phyloP scores from a whole-genome alignment of 441 rosid species.

The Corymbia calophylla region DNA sequence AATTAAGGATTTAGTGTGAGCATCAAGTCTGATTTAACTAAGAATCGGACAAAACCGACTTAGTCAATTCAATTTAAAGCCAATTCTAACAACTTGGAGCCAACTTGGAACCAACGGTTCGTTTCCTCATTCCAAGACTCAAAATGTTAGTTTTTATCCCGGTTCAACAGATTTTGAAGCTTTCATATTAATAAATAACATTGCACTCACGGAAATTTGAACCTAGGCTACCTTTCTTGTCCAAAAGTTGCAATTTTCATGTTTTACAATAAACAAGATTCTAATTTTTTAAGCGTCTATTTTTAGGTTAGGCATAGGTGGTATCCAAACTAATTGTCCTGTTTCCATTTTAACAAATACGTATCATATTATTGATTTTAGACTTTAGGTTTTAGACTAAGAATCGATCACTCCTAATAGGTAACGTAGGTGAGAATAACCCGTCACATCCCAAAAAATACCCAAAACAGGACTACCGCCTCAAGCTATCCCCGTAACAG shows the following conservation, averaged over 20 bases:
- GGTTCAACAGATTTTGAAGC: not conserved
- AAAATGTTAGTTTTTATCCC: not conserved
- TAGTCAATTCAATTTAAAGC: not conserved
- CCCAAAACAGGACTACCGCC: not conserved
- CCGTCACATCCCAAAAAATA: not conserved
- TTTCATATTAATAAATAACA: no score
- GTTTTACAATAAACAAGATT: not conserved
- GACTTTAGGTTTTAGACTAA: not conserved
- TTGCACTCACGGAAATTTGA: not conserved
- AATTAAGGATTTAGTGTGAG: not conserved
- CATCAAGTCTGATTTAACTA: not conserved
- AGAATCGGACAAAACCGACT: not conserved
- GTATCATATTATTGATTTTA: not conserved
- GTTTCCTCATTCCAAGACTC: not conserved
- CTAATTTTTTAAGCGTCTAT: not conserved
- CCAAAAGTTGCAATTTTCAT: not conserved
- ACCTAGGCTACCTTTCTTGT: not conserved
- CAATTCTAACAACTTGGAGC: not conserved
- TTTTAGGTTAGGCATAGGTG: not conserved
- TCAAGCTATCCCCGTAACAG: not conserved
- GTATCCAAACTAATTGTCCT: not conserved
- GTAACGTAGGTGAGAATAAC: not conserved
- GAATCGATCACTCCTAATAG: no score
- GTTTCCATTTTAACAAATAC: not conserved
- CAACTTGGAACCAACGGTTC: not conserved